Conservation (phyloP, 441 rosid genomes). For the Brassica balearica region DNA sequence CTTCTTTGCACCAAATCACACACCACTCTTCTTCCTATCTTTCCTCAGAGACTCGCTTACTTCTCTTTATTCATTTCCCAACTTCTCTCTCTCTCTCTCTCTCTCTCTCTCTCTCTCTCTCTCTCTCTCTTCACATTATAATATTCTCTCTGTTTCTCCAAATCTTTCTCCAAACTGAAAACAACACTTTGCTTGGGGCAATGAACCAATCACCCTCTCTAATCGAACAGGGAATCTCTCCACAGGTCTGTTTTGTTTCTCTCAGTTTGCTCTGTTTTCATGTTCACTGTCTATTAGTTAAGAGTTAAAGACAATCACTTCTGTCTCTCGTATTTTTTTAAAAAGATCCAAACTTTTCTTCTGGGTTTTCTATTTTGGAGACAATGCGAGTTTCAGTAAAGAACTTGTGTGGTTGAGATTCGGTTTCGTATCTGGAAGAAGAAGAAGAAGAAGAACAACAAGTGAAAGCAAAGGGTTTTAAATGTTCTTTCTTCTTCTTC, state of each 20-base stretch:
- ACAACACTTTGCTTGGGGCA: slow-evolving; percentile 28
- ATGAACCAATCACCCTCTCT: slow-evolving; percentile 59
- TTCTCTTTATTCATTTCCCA: slow-evolving; percentile 47
- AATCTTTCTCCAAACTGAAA: slow-evolving; percentile 26
- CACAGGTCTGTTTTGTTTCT: slow-evolving; percentile 48
- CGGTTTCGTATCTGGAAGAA: slow-evolving; percentile 11
- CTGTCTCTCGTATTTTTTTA: not conserved
- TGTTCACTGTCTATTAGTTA: slow-evolving; percentile 10
- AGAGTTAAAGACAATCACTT: slow-evolving; percentile 15
- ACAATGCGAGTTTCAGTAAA: slow-evolving; percentile 31
- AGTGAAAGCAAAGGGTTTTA: slow-evolving; percentile 21
- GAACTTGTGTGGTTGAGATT: slow-evolving; percentile 33
- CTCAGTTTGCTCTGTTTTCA: slow-evolving; percentile 19
- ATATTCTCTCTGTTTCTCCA: slow-evolving; percentile 41
- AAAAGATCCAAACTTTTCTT: slow-evolving; percentile 14
- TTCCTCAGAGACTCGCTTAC: slow-evolving; percentile 40
- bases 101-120: slow-evolving; percentile 38
- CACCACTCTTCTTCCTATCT: slow-evolving; percentile 42
- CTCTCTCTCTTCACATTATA: slow-evolving; percentile 44
- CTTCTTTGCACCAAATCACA: slow-evolving; percentile 44
- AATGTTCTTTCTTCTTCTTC: slow-evolving; percentile 10
- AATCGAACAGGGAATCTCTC: slow-evolving; percentile 57
- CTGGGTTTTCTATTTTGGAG: slow-evolving; percentile 25
- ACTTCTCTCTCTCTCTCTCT: slow-evolving; percentile 20
- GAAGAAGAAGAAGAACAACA: slow-evolving; percentile 24